These are phyloP conservation scores for Russula brevipes DNA, from an alignment of 768 basidiomycete species.

Conservation along the genomic window DNA sequence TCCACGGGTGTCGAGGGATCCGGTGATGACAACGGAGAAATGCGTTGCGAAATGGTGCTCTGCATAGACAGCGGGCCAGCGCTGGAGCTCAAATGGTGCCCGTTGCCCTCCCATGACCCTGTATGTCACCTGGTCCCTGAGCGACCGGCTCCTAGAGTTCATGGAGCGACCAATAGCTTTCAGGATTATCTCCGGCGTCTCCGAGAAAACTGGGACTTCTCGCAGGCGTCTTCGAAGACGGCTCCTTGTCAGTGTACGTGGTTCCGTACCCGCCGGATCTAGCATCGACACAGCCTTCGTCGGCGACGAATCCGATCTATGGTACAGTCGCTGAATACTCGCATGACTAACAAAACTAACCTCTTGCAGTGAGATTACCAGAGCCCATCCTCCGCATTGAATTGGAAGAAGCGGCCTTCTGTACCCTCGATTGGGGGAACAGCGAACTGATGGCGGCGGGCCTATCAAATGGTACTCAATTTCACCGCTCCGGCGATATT, in stretches of 20 bases:
- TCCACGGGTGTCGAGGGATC: not conserved
- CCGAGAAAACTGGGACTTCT: conserved; percentile 73
- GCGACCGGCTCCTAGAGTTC: not conserved
- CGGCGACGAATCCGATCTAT: conserved; percentile 11
- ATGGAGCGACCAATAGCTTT: not conserved
- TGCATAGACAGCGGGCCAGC: conserved; percentile 80
- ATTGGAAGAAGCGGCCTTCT: conserved; percentile 69
- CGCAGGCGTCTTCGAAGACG: conserved; percentile 83
- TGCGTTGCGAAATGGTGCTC: conserved; percentile 79
- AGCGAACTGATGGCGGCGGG: conserved; percentile 79
- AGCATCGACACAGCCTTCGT: not conserved
- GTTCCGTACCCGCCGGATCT: conserved; percentile 74
- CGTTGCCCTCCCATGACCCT: conserved; percentile 71
- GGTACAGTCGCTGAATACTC: not conserved
- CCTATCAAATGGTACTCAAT: conserved; percentile 64
- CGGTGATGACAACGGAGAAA: conserved; percentile 38
- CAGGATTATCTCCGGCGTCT: conserved; percentile 18
- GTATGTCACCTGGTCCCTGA: conserved; percentile 31
- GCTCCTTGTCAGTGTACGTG: conserved; percentile 69
- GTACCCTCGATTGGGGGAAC: conserved; percentile 86
- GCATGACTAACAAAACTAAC: not conserved
- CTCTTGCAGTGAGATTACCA: conserved; percentile 46
- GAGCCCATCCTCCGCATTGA: conserved; percentile 69
- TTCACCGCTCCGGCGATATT: not conserved
- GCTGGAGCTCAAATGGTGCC: conserved; percentile 88